A percentile compares a stretch with the other conserved stretches of the same genome.
These are phyloP conservation scores for Alternaria tenuissima DNA, from an alignment of 2,329 filamentous ascomycete genomes.

Conservation along the genomic window DNA sequence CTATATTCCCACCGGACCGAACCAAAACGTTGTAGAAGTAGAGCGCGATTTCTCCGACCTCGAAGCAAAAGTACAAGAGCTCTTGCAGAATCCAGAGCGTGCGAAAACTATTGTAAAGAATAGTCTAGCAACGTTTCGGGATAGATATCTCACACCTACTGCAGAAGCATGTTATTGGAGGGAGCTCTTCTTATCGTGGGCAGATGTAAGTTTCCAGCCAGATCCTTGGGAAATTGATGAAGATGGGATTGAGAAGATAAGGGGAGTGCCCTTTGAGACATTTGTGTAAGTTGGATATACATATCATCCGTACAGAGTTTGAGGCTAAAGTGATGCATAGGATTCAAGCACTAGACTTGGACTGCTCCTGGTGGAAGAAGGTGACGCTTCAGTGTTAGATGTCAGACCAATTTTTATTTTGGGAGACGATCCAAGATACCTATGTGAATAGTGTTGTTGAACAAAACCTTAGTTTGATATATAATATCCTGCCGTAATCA, in stretches of 20 bases:
- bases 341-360: conserved; percentile 2
- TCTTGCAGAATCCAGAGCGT: conserved; percentile 21
- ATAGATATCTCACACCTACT: conserved; percentile 24
- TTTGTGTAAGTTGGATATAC: conserved; percentile 14
- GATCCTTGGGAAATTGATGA: conserved; percentile 9
- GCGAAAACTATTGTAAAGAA: conserved; percentile 24
- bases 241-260: not conserved
- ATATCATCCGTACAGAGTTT: not conserved
- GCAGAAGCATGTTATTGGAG: conserved; percentile 32
- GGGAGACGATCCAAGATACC: not conserved
- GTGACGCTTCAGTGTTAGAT: conserved; percentile 4
- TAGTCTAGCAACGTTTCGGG: conserved; percentile 25
- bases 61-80: conserved; percentile 17
- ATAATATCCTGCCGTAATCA: not conserved
- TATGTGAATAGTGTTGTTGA: not conserved
- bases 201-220: conserved; percentile 23
- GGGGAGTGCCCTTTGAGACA: conserved; percentile 8
- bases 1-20: conserved; percentile 16
- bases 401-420: not conserved
- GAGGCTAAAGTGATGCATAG: not conserved
- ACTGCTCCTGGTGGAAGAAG: conserved; percentile 8
- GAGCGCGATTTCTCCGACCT: conserved; percentile 32
- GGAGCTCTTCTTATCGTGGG: conserved; percentile 20
- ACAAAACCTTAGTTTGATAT: not conserved
- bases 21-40: conserved; percentile 31